Evolutionary conservation across 2,329 filamentous ascomycete genomes (phyloP), one percentile per base, ranked within the genome.

Genomic region (Ceratocystis huliohia): DNA sequence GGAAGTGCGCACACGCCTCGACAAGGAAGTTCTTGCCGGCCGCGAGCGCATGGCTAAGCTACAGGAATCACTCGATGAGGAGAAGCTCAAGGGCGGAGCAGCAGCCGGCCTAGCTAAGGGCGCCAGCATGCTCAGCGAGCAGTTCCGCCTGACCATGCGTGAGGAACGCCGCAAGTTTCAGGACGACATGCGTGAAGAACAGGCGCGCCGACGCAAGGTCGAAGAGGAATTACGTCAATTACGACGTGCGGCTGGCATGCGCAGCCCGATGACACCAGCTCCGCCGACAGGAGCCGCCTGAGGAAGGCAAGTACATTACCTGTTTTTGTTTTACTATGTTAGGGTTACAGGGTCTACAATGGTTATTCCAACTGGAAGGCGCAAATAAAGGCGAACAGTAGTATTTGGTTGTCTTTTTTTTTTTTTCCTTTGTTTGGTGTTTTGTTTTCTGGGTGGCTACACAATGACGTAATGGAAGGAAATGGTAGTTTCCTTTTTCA

Each of bases 151-250:
- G 6, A 81, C 79, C 25, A 82, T 83, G 81, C 78, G 81, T 70
- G 80, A 81, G 72, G 81, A 83, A 75, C 77, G 81, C 69, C 82
- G 78, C 76, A 81, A 79, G 73, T 82, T 81, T 74, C 80, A 82
- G 69, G 80, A 82, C 69, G 81, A 82, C 67, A 71, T 83, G 50
- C 77, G 74, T 75, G 79, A 80, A 75, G 81, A 83, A 69, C 80
- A 81, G 71, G 71, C 73, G 67, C 77, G 74, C 69, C 74, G 76
- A 66, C 75, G 80, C 63, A 79, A 77, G 70, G 72, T 81, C 25
- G 81, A 83, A 69, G 81, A 83, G 65, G 81, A 83, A 71, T 70
- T 82, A 37, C 79, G 74, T 70, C 77, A 77, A 66, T 73, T 74
- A 8, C 74, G 75, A 37, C 78, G 76, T 1, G 74, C 77, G 1